These are phyloP conservation scores for Fusarium buxicola DNA, from an alignment of 2,329 filamentous ascomycete genomes.

Conservation along the genomic window DNA sequence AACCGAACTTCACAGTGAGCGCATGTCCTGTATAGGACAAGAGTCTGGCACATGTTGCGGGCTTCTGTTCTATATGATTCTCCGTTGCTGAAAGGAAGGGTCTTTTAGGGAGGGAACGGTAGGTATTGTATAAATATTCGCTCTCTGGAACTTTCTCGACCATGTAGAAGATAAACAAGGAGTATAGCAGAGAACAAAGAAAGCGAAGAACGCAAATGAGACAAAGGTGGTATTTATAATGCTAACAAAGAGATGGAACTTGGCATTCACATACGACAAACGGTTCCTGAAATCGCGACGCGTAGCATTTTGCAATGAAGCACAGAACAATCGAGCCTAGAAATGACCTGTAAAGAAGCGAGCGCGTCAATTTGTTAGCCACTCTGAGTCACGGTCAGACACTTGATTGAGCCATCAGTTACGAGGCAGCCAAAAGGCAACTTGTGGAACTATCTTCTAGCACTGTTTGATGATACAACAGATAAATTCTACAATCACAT, in stretches of 20 bases:
- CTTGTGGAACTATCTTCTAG: slow-evolving; percentile 18
- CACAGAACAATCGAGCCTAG: neutral
- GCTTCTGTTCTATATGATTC: neutral
- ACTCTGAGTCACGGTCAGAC: slow-evolving; percentile 1
- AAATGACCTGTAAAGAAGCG: neutral
- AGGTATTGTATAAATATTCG: neutral
- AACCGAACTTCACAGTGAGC: slow-evolving; percentile 32
- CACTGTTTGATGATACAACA: slow-evolving; percentile 8
- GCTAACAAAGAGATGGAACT: neutral
- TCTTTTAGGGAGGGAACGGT: neutral
- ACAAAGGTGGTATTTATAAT: slow-evolving; percentile 9
- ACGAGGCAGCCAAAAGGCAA: slow-evolving; percentile 8
- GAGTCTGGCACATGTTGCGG: slow-evolving; percentile 32
- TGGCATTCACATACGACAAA: slow-evolving; percentile 10
- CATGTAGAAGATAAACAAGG: neutral
- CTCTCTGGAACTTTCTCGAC: neutral
- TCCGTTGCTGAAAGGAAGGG: neutral
- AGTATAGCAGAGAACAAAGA: neutral
- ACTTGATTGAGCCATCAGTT: neutral
- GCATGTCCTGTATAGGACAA: slow-evolving; percentile 33
- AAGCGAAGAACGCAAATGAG: neutral
- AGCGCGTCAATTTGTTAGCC: neutral
- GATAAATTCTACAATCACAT: neutral
- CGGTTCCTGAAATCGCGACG: neutral
- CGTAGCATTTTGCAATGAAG: neutral